Percentiles rank a stretch among this genome's conserved stretches.
phyloP scores from a whole-genome alignment of 306 rosid genomes.

The Prosopis cineraria region DNA sequence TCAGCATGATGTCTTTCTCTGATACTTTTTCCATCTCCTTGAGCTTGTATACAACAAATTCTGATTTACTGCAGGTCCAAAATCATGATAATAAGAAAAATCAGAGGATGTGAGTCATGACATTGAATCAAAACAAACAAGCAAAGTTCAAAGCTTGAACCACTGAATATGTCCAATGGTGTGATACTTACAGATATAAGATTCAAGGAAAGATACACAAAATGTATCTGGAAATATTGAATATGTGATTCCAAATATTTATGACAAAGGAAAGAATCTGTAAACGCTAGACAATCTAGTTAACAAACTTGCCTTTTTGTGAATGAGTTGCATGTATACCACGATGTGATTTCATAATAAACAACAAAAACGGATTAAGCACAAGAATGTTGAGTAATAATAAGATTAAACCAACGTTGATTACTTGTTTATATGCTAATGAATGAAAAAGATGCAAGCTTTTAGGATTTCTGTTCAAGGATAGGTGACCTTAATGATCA shows the following conservation, averaged over 20 bases:
- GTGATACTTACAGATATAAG: neutral
- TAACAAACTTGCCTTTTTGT: neutral
- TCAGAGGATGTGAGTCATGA: conserved; percentile 16
- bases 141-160: conserved; percentile 19
- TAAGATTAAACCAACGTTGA: neutral
- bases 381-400: neutral
- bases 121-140: conserved; percentile 35
- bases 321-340: neutral
- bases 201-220: neutral
- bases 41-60: conserved; percentile 91
- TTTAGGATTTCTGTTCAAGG: neutral
- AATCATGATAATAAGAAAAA: conserved; percentile 25
- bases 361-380: neutral
- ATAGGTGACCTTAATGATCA: neutral
- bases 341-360: neutral
- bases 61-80: conserved; percentile 77
- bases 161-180: conserved; percentile 7
- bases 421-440: neutral
- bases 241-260: conserved; percentile 2
- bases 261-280: conserved; percentile 13
- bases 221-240: neutral
- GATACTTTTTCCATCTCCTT: conserved; percentile 92
- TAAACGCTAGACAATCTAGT: conserved; percentile 1
- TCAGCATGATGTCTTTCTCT: conserved; percentile 77
- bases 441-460: neutral